phyloP scores from a whole-genome alignment of 1,284 basidiomycete genomes.

The Mycosarcoma mackinlayi region DNA sequence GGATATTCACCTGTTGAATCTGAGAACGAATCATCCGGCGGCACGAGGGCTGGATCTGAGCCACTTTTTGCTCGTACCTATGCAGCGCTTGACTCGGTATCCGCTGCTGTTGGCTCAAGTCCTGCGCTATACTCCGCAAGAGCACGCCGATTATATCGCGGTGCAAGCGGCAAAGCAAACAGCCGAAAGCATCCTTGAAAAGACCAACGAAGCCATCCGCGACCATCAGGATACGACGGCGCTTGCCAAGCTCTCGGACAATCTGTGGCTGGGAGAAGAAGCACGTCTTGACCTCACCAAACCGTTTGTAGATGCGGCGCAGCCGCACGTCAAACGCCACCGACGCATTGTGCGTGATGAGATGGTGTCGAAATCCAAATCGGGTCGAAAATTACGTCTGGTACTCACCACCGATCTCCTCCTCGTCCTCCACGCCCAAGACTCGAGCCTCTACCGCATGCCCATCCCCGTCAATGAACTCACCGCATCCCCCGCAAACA shows the following conservation, averaged over 20 bases:
- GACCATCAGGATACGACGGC: slow-evolving; percentile 83
- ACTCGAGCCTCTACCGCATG: slow-evolving; percentile 53
- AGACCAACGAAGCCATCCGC: slow-evolving; percentile 89
- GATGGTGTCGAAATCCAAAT: slow-evolving; percentile 81
- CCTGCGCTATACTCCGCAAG: slow-evolving; percentile 89
- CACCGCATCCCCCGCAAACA: slow-evolving; percentile 24
- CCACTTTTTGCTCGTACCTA: slow-evolving; percentile 88
- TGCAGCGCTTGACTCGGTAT: slow-evolving; percentile 95
- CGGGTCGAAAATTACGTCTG: slow-evolving; percentile 78
- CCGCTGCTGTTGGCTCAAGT: slow-evolving; percentile 92
- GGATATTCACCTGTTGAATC: slow-evolving; percentile 77
- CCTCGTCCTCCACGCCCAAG: slow-evolving; percentile 54
- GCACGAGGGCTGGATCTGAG: slow-evolving; percentile 87
- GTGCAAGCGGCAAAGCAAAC: slow-evolving; percentile 75
- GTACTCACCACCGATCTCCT: slow-evolving; percentile 68
- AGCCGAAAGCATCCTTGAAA: slow-evolving; percentile 79
- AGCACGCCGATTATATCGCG: slow-evolving; percentile 78
- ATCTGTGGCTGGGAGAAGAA: slow-evolving; percentile 76
- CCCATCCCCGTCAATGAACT: slow-evolving; percentile 54
- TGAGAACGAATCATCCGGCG: slow-evolving; percentile 78
- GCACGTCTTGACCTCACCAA: slow-evolving; percentile 78
- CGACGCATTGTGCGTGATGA: slow-evolving; percentile 84
- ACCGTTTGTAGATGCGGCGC: slow-evolving; percentile 81
- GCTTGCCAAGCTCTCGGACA: slow-evolving; percentile 78
- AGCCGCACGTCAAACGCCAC: slow-evolving; percentile 22